A percentile compares a stretch with the other conserved stretches of the same genome.
These are phyloP conservation scores for Helianthus annuus DNA, from an alignment of 129 eudicot species.

Conservation along the genomic window HanXRQr2.0-SUNRISE NC_035447.2:52924389-52924888, in stretches of 20 bases:
- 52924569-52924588: too few species aligned
- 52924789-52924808: conserved; percentile 10
- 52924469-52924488: too few species aligned
- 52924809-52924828: conserved; percentile 23
- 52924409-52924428: too few species aligned
- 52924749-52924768: conserved; percentile 34
- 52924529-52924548: too few species aligned
- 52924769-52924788: conserved; percentile 53
- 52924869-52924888: conserved; percentile 42
- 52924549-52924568: too few species aligned
- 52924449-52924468: too few species aligned
- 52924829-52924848: conserved; percentile 50
- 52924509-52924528: too few species aligned
- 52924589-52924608: background rate
- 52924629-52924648: conserved; percentile 66
- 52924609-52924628: conserved; percentile 38
- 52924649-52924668: too few species aligned
- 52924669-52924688: conserved; percentile 60
- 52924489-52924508: too few species aligned
- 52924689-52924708: conserved; percentile 45
- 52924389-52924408: too few species aligned
- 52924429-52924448: too few species aligned
- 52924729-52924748: conserved; percentile 49
- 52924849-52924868: conserved; percentile 15
- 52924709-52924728: conserved; percentile 27